Evolutionary conservation across 352 stramenopile genomes (phyloP).

Genomic region (Phytophthora citrophthora): DNA sequence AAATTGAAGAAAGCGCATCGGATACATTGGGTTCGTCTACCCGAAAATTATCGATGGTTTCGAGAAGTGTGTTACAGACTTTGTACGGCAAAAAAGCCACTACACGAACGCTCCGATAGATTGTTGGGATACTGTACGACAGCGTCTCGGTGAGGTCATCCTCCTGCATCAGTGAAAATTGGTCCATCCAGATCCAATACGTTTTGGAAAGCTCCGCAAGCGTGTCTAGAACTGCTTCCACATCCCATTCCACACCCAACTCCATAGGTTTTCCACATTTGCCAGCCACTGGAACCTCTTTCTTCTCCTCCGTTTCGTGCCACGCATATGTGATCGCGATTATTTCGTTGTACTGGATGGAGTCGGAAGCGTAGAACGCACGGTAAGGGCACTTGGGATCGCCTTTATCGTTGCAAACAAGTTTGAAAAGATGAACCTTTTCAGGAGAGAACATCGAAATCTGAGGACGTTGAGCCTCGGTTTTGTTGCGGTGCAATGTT

Average conservation of each 20-base stretch:
- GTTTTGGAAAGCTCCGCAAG: neutral
- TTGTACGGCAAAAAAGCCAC: slow-evolving; percentile 1
- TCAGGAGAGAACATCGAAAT: too few species aligned
- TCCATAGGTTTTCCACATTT: neutral
- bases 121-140: neutral
- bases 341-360: neutral
- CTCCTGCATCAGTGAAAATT: neutral
- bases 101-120: neutral
- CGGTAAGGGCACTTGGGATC: too few species aligned
- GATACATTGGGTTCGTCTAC: too few species aligned
- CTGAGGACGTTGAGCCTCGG: too few species aligned
- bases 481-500: neutral
- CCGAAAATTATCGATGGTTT: neutral
- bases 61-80: neutral
- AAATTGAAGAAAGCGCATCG: neutral
- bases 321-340: neutral
- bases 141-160: neutral
- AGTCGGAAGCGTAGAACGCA: too few species aligned
- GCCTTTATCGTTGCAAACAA: too few species aligned
- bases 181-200: neutral
- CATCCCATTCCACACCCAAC: neutral
- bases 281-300: too few species aligned
- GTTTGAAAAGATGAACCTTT: too few species aligned
- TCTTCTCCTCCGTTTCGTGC: neutral
- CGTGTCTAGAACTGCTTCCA: neutral